phyloP scores from a whole-genome alignment of 192 early-diverging fungal species.

The Coemansia erecta region DNA sequence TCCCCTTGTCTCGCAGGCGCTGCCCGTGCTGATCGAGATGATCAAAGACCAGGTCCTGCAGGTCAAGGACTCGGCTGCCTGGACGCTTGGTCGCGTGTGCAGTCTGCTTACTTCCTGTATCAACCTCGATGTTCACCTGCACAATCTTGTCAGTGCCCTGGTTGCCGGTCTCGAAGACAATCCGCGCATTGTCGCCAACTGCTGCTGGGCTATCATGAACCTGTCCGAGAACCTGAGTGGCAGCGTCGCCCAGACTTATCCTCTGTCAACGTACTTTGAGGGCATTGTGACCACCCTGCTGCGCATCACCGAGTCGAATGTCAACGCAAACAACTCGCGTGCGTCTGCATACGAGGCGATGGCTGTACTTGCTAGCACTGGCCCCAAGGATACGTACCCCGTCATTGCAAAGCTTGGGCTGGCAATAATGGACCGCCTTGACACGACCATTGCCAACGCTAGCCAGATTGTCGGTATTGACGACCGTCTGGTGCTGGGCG shows the following conservation, averaged over 20 bases:
- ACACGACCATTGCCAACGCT: slow-evolving; percentile 69
- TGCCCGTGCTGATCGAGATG: slow-evolving; percentile 85
- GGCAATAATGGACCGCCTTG: slow-evolving; percentile 76
- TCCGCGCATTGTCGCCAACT: slow-evolving; percentile 89
- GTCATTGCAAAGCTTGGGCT: slow-evolving; percentile 73
- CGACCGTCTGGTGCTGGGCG: slow-evolving; percentile 76
- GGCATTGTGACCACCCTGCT: slow-evolving; percentile 74
- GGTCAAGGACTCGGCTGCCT: slow-evolving; percentile 97
- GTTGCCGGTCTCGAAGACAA: slow-evolving; percentile 81
- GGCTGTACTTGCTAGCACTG: slow-evolving; percentile 70
- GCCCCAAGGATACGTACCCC: slow-evolving; percentile 74
- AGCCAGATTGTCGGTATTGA: slow-evolving; percentile 79
- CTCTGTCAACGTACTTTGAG: slow-evolving; percentile 84
- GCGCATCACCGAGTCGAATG: slow-evolving; percentile 67
- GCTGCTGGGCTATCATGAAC: slow-evolving; percentile 95
- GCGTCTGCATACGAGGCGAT: slow-evolving; percentile 94
- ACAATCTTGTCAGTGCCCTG: slow-evolving; percentile 71
- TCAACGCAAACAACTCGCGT: slow-evolving; percentile 83
- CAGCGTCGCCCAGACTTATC: slow-evolving; percentile 60
- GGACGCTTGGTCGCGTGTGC: slow-evolving; percentile 96
- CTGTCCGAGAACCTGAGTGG: slow-evolving; percentile 81
- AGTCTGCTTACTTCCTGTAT: slow-evolving; percentile 75
- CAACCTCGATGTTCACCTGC: slow-evolving; percentile 68
- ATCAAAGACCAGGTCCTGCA: slow-evolving; percentile 83
- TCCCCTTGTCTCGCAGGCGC: slow-evolving; percentile 77